Base-by-base conservation (phyloP, 139 green algal genomes). In the Axilococcus clingmanii region DNA sequence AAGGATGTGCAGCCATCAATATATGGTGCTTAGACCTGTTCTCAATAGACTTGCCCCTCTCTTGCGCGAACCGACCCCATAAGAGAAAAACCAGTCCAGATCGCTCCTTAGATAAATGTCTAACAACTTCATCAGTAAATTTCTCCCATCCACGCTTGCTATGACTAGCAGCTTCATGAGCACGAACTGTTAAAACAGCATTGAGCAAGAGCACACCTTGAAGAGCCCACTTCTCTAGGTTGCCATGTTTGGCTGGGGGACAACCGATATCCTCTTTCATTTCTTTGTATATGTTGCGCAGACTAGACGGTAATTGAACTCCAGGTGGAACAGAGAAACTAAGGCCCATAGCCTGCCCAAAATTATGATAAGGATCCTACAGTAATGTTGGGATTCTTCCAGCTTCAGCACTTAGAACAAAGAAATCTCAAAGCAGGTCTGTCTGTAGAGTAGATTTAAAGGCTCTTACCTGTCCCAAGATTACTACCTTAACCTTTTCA, bases 341-440 rank as follows among this genome's bases (percentile, higher is more conserved):
- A 19, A 98, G 75, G 0, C 92, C 92, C 78, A 94, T 87, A n/a
- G 90, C 93, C 69, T 98, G 85, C 22, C 75, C 74, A 3, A 67
- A 37, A 31, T 72, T 72, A 55, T 96, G 89, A 76, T 99, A 99
- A 2, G 93, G 93, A 60, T 99, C 93, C 66, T n/a, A n/a, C n/a
- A n/a, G n/a, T n/a, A n/a, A n/a, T n/a, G n/a, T n/a, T n/a, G n/a
- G n/a, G n/a, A n/a, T n/a, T 80, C 9, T 60, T 25, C n/a, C 11
- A 19, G 9, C 8, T 12, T 43, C 20, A 16, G 12, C 20, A 60
- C 5, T 31, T 9, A 48, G 30, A 23, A 57, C 24, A 35, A 6
- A 61, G 52, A 7, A 42, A 5, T 36, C 29, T 17, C 17, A n/a
- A 17, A 42, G 36, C 17, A 42, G 17, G 17, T n/a, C 17, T 73